Base-by-base conservation (phyloP, 331 rosid species). In the Phaseolus coccineus region DNA sequence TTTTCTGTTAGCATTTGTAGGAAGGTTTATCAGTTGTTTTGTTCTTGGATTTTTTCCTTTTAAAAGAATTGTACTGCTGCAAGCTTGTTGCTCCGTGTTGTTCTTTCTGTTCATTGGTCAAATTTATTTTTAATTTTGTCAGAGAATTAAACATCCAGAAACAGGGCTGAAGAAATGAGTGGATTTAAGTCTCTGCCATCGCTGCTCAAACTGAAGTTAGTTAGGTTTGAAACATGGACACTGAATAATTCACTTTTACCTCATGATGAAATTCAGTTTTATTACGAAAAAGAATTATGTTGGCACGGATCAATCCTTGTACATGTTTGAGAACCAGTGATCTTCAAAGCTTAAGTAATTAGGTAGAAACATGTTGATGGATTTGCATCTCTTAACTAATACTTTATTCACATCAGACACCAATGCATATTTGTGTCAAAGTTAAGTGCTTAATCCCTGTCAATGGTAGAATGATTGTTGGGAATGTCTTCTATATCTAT, bases 81-180 rank as follows among this genome's bases (percentile, higher is more conserved):
- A 59, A 35, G 65, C 24, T 58, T 22, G n/a, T 25, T 46, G 46
- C 47, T 64, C 65, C 13, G 53, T 50, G 2, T 30, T 56, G 52
- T 46, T 68, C 19, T 48, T 81, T 71, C 65, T 30, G 7, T 15
- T 12, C 55, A 66, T 44, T 74, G 52, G 64, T 66, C 42, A 39
- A 24, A 64, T 14, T 48, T 72, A 19, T 35, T 15, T 33, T 51
- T 50, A 31, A 46, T 28, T 30, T 48, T 73, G 9, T 57, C 4
- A 46, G 46, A 44, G 63, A 64, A 35, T 25, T 22, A 50, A 63
- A 4, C 56, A 66, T 55, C 35, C 5, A 4, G 15, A 30, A 55
- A 39, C 0, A 10, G 64, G 51, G 19, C 69, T 7, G 25, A 62
- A 44, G 30, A 33, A 42, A 31, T 47, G 37, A 33, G 46, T 62